Base-by-base conservation (phyloP, 257 asterid genomes). In the Solanum medicagineum region DNA sequence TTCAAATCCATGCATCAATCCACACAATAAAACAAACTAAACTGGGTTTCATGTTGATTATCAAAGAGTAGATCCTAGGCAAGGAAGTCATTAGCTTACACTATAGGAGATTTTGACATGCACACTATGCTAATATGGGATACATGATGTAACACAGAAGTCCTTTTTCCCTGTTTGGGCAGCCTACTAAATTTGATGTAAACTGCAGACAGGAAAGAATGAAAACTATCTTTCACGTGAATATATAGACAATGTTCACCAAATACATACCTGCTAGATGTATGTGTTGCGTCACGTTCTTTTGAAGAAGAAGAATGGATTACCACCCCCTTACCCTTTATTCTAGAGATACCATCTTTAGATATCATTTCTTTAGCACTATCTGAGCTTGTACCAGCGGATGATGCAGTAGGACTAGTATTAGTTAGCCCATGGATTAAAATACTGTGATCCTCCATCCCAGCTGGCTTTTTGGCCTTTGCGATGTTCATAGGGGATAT, bases 401-500 rank as follows among this genome's bases (percentile, higher is more conserved):
- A 87, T 63, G 88, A 84, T 81, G 69, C 51, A 44, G 88, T 65
- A 68, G 60, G 83, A 83, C 86, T 36, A 55, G 84, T 85, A 89
- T 60, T 63, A 70, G 80, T 83, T 70, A 53, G 89, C 53, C 86
- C 90, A 87, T 74, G 88, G 86, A 86, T 89, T 53, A 85, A 84
- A 83, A 86, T 75, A 74, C 71, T 83, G 83, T 86, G 68, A 59
- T 62, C 83, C 44, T 85, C 91, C 89, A 83, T 92, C 75, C 73
- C 93, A 86, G 86, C 83, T 84, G 88, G 83, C 80, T 90, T 92
- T 85, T 93, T 90, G 22, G 87, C 89, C 90, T 91, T 93, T 57
- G 95, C 95, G 85, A 93, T 87, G 87, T 93, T 96, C 85, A 74
- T 90, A 17, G 99, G 99, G 85, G 94, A 92, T 88, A 96, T 96